Base-by-base conservation (phyloP, 371 early-diverging fungal species). In the Fennellomyces sp. region DNA sequence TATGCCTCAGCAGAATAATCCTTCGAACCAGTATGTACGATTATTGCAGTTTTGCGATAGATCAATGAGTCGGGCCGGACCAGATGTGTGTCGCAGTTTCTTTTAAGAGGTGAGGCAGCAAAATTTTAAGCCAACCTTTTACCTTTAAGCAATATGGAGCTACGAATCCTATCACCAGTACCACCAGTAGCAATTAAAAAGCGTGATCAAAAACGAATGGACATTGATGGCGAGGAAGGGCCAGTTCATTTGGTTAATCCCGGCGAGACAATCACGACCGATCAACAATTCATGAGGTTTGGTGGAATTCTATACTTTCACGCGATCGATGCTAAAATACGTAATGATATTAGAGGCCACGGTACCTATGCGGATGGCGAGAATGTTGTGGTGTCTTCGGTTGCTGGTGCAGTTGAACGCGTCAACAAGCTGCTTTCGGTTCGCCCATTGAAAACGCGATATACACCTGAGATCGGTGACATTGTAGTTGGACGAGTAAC, bases 391-490 rank as follows among this genome's bases (percentile, higher is more conserved):
- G 76, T 95, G 13, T 93, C 98, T 3, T 90, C 95, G 5, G 92
- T 97, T 23, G 92, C 94, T 11, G 99, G 99, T 56, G 83, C 82
- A 3, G 92, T 97, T 13, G 94, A 97, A 67, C 88, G 94, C 49
- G 95, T 98, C 58, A 99, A 99, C 84, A 96, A 97, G 75, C 84
- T 99, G 13, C 83, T 99, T 28, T 92, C 96, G 0, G 96, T 99
- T 30, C 83, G 85, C 31, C 90, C 99, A n/a, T 74, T 97, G 41
- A 88, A 92, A 45, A 78, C 93, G 56, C 84, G 97, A 81, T 95
- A 93, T 68, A 84, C 83, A 11, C 96, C 96, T 42, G 96, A 98
- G 66, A 94, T 99, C 62, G 99, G 99, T 50, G 99, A 99, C 82
- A 94, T 99, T 48, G 94, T 99, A 0, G 96, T 99, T 4, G 99